Evolutionary conservation across 1,284 basidiomycete genomes (phyloP), one percentile per base, ranked within the genome.

Genomic region (Puccinia coronata): DNA sequence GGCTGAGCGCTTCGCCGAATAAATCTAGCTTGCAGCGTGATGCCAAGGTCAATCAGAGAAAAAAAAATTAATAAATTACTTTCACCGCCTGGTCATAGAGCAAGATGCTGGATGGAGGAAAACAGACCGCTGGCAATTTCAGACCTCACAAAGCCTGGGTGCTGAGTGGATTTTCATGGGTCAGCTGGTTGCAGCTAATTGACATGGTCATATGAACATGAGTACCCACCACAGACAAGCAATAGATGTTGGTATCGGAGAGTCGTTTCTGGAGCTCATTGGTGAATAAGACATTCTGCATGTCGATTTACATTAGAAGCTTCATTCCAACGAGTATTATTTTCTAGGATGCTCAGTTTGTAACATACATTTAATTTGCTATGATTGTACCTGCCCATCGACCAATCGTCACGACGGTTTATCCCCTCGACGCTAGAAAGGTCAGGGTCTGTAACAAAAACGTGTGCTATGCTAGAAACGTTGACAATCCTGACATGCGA

Each of bases 401-500:
- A 2, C 2, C 5, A 43, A 34, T 31, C 28, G 41, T 39, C 18
- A 3, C 2, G 14, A 6, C 39, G 39, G 49, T 79, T 79, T 4
- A 79, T 28, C 5, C 36, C 77, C 12, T 79, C 55, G 6, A 79
- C 20, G 20, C n/a, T 43, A 28, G 49, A 70, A 11, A 79, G 41
- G 47, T 79, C 67, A 23, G 55, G 51, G 2, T 28, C 14, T 43
- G 39, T 20, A n/a, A 25, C 47, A 20, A 20, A 1, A 11, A 43
- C 18, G 49, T 79, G 67, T 0, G 51, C 53, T 9, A 71, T 79
- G 31, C 67, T 71, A 23, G 77, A 9, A 1, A 79, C 9, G 41
- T 79, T 79, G 0, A 79, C 67, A 28, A 79, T 71, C 43, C 77
- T 53, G 28, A 79, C 77, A 16, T 71, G 61, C 5, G 77, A 59